Base-by-base conservation (phyloP, 192 early-diverging fungal species). In the Mortierella hygrophila region DNA sequence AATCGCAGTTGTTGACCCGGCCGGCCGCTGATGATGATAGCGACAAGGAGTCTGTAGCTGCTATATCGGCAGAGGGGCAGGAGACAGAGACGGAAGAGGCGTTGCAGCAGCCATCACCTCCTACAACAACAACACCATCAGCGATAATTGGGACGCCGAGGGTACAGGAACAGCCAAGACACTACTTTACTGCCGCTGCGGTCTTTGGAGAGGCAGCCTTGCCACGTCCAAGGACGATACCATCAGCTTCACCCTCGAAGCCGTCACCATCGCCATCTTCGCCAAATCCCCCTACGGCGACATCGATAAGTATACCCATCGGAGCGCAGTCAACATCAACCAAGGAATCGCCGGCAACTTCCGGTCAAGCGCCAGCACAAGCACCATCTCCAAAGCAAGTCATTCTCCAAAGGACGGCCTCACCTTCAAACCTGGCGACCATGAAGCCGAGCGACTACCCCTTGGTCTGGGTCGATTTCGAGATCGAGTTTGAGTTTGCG, bases 401-500 rank as follows among this genome's bases (percentile, higher is more conserved):
- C 40, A 70, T 75, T 32, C 60, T 65, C 3, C 32, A 70, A 37
- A 63, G 84, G n/a, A 86, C 79, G 47, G 70, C 84, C 7, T 86
- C 84, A 4, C 84, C 76, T 13, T 49, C 69, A 37, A 82, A 82
- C 60, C 68, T 79, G 29, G 65, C 76, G 40, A 60, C 72, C 54
- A 80, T 88, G 88, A 86, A 75, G 15, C 84, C 84, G 46, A 74
- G 77, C 37, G 80, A 91, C 49, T 89, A 89, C 65, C 92, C 89
- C 1, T 85, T 89, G n/a, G 94, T 93, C 75, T 80, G 85, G 71
- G 91, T 98, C 29, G 91, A 94, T 77, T 98, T 97, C 82, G 72
- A 88, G 46, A 95, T 97, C 37, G 88, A 89, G 35, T 98, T 97
- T 81, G 94, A 97, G 88, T 97, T 98, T 90, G 87, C 92, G 42